These are phyloP conservation scores for Fraxinus americana DNA, from an alignment of 257 asterid species.

Conservation along the genomic window DNA sequence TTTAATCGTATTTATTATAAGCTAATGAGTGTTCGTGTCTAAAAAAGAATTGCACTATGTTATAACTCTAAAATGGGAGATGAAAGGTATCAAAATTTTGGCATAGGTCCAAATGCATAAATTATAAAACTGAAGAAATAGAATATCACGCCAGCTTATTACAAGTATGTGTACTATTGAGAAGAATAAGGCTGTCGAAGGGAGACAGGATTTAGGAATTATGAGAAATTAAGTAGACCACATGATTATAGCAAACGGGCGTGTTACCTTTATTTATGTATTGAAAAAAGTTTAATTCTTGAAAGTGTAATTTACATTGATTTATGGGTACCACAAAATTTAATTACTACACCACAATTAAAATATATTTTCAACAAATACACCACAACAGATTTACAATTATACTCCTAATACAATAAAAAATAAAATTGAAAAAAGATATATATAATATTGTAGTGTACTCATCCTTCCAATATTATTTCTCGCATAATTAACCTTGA, in stretches of 20 bases:
- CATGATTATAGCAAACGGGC: slow-evolving; percentile 74
- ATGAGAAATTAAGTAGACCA: slow-evolving; percentile 60
- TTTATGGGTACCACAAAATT: not conserved
- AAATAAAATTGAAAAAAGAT: too few relatives aligned
- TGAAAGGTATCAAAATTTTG: not conserved
- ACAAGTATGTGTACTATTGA: not conserved
- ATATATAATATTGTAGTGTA: too few relatives aligned
- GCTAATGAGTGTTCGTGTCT: too few relatives aligned
- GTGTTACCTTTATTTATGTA: slow-evolving; percentile 64
- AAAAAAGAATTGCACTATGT: not conserved
- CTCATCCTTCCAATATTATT: too few relatives aligned
- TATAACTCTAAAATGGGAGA: not conserved
- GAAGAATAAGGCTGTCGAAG: not conserved
- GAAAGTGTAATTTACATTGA: slow-evolving; percentile 16
- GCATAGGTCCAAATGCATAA: slow-evolving; percentile 5
- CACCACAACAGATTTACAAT: too few relatives aligned
- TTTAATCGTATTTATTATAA: not conserved
- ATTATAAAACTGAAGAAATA: slow-evolving; percentile 2
- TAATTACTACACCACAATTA: too few relatives aligned
- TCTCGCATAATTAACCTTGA: too few relatives aligned
- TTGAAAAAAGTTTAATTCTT: slow-evolving; percentile 29
- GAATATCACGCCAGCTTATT: not conserved
- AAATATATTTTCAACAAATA: too few relatives aligned
- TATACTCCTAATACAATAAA: too few relatives aligned
- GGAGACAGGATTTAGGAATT: slow-evolving; percentile 37